These are phyloP conservation scores for Aquanectria penicillioides DNA, from an alignment of 2,329 filamentous ascomycete species.

Conservation along the genomic window DNA sequence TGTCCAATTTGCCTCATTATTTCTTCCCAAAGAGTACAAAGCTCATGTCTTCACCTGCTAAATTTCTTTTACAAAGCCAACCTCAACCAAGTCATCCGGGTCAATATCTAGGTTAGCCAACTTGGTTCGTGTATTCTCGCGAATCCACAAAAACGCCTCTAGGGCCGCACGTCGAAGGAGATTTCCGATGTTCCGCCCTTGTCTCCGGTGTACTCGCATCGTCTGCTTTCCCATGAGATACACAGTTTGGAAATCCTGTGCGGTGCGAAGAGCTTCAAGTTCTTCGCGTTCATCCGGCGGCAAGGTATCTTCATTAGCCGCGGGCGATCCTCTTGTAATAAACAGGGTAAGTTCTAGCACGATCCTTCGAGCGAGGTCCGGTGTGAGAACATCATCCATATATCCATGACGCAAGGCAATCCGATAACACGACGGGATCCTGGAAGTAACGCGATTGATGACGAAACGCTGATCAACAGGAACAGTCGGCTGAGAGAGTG, in stretches of 20 bases:
- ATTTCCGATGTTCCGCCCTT: conserved; percentile 45
- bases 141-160: conserved; percentile 68
- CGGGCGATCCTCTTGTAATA: conserved; percentile 50
- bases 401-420: conserved; percentile 78
- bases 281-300: conserved; percentile 47
- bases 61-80: conserved; percentile 76
- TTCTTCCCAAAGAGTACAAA: not conserved
- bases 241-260: conserved; percentile 59
- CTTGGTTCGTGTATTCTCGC: conserved; percentile 74
- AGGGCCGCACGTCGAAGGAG: conserved; percentile 59
- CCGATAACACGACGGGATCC: conserved; percentile 72
- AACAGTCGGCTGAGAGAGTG: conserved; percentile 68
- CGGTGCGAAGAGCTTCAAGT: conserved; percentile 55
- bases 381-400: conserved; percentile 75
- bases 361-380: conserved; percentile 65
- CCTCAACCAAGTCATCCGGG: conserved; percentile 70
- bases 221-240: conserved; percentile 72
- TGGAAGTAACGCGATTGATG: conserved; percentile 51
- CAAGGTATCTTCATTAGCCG: conserved; percentile 38
- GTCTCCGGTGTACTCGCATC: conserved; percentile 57
- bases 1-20: not conserved
- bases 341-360: conserved; percentile 69
- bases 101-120: conserved; percentile 65
- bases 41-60: conserved; percentile 40
- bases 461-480: conserved; percentile 58